Evolutionary conservation across 1,284 basidiomycete species (phyloP), one percentile per base, ranked within the genome.

Genomic region (Naganishia liquefaciens): DNA sequence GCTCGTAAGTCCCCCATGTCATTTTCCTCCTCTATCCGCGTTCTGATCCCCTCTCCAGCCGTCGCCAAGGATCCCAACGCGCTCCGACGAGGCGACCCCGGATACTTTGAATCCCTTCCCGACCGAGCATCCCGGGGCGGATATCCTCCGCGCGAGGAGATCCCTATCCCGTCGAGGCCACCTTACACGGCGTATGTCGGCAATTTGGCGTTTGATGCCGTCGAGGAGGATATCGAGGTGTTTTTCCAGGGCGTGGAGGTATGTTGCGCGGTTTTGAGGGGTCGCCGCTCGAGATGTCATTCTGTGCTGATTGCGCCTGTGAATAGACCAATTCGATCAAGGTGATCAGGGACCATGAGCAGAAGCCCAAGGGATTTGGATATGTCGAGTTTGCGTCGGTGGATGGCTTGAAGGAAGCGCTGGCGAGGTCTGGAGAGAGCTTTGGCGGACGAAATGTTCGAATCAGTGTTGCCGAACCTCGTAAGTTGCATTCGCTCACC

Each of bases 121-220:
- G 76, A 78, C 68, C 74, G 77, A 64, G 40, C 40, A 37, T 51
- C 63, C 13, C 57, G 67, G 5, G 60, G 60, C 23, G 49, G 25
- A 10, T 55, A 60, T 23, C 50, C 40, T 23, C 9, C 42, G 19
- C 87, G 93, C 68, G 92, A 94, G 74, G 95, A 99, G 76, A 82
- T 98, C 17, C 94, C 96, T 33, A 80, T 99, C 42, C 96, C 96
- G n/a, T 90, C 90, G 54, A 86, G 87, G 68, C 92, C 96, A 17
- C 96, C 96, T 13, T 99, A 87, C 81, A 99, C 94, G 43, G 94
- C 91, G 9, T 99, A 93, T 73, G 84, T 99, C 70, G 96, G 95
- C 64, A 99, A 99, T 80, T 83, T 99, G 60, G 85, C 92, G 3
- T 99, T 97, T 72, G 96, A 99, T 80, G 85, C 93, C 53, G 87